Conservation (phyloP, 192 early-diverging fungal genomes). For the Backusella sp. region DNA sequence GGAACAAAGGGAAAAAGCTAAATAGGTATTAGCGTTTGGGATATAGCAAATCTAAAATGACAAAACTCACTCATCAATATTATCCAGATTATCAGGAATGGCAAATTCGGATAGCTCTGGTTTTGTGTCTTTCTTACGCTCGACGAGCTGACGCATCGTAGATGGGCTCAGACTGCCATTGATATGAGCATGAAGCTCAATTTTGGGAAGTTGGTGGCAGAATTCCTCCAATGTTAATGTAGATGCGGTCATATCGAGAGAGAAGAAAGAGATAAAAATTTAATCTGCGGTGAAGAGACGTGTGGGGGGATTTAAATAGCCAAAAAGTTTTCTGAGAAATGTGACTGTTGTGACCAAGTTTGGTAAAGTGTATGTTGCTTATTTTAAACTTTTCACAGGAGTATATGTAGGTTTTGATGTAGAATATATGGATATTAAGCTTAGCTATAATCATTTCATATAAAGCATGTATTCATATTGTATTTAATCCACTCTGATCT, state of each 20-base stretch:
- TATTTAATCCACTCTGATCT: background rate
- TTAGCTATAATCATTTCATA: background rate
- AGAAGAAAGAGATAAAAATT: background rate
- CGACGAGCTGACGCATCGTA: conserved; percentile 40
- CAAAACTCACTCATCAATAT: conserved; percentile 36
- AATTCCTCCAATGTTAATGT: conserved; percentile 11
- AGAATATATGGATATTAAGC: background rate
- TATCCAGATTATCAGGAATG: conserved; percentile 40
- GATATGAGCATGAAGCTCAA: conserved; percentile 62
- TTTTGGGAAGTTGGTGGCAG: conserved; percentile 29
- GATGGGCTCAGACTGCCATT: conserved; percentile 51
- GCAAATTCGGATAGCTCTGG: conserved; percentile 39
- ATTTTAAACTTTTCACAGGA: too few species aligned
- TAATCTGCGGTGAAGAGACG: background rate
- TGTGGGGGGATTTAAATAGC: background rate
- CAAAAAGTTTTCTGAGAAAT: background rate
- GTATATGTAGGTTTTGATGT: background rate
- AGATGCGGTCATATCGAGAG: background rate
- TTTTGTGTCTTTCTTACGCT: conserved; percentile 35
- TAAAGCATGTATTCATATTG: background rate
- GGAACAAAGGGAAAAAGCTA: conserved; percentile 59
- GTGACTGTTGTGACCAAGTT: background rate
- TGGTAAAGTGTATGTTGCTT: background rate
- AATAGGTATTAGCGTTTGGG: background rate
- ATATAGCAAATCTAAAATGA: background rate